phyloP scores from a whole-genome alignment of 305 asterid genomes.

The Euphrasia arctica region DNA sequence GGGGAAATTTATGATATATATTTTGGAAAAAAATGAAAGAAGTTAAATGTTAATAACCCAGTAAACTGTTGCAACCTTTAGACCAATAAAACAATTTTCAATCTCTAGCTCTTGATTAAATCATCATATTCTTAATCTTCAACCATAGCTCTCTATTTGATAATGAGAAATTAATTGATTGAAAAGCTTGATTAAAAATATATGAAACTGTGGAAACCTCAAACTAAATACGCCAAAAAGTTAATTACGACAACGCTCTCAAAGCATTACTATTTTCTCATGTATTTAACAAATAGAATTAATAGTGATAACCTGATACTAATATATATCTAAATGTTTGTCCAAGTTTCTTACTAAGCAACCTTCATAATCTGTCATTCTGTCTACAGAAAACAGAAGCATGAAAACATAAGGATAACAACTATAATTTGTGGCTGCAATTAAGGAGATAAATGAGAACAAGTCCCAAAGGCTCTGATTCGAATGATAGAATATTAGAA shows the following conservation, averaged over 20 bases:
- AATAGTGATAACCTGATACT: not conserved
- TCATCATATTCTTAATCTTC: constrained; percentile 4
- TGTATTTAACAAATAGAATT: not conserved
- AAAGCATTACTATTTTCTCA: constrained; percentile 1
- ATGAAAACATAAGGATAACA: not conserved
- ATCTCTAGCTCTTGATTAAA: constrained; percentile 9
- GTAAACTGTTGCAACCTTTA: constrained; percentile 12
- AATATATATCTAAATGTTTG: not conserved
- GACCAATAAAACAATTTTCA: constrained; percentile 7
- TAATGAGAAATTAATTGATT: constrained; percentile 1
- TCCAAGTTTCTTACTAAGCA: not conserved
- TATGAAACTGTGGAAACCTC: not conserved
- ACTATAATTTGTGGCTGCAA: not conserved
- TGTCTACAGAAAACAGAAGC: not conserved
- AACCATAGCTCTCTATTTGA: not conserved
- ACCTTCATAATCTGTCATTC: not conserved
- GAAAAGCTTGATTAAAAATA: constrained; percentile 7
- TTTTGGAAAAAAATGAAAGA: constrained; percentile 1
- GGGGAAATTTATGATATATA: not conserved
- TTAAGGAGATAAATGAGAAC: constrained; percentile 1
- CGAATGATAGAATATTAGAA: not conserved
- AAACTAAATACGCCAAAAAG: constrained; percentile 6
- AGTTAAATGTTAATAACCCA: constrained; percentile 1
- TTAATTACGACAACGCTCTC: constrained; percentile 7
- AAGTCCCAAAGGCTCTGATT: not conserved